A percentile compares a stretch with the other conserved stretches of the same genome.
These are phyloP conservation scores for Boletus eberwhitei DNA, from an alignment of 768 basidiomycete genomes.

Conservation along the genomic window DNA sequence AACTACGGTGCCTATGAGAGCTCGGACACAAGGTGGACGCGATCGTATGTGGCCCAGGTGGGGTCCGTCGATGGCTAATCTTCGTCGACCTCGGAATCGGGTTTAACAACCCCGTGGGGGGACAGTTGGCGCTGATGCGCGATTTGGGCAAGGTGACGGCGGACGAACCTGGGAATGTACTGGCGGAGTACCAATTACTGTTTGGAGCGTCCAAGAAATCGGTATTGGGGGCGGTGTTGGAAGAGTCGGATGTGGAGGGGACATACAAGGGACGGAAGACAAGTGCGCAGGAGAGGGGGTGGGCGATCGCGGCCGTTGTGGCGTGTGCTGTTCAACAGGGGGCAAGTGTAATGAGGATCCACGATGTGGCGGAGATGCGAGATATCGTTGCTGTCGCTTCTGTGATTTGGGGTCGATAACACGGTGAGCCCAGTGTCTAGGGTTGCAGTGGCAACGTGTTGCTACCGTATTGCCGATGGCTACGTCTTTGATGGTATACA, in stretches of 20 bases:
- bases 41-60: conserved; percentile 64
- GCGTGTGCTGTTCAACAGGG: conserved; percentile 74
- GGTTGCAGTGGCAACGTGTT: not conserved
- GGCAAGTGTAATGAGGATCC: no score
- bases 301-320: conserved; percentile 79
- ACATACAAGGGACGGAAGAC: conserved; percentile 50
- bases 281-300: conserved; percentile 61
- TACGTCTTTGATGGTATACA: not conserved
- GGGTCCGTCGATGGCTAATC: conserved; percentile 83
- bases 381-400: conserved; percentile 72
- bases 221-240: conserved; percentile 70
- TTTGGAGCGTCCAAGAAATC: conserved; percentile 85
- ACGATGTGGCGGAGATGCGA: conserved; percentile 45
- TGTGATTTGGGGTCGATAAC: conserved; percentile 47
- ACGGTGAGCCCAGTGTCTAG: no score
- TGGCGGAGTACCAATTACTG: conserved; percentile 61
- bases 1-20: conserved; percentile 61
- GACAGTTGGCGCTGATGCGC: conserved; percentile 68
- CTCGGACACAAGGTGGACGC: conserved; percentile 64
- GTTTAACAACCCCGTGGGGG: conserved; percentile 81
- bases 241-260: conserved; percentile 38
- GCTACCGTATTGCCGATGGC: not conserved
- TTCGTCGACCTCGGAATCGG: conserved; percentile 87
- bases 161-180: conserved; percentile 42
- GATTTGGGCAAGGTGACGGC: conserved; percentile 45